Conservation (phyloP, 106 monocot genomes). For the Dactylorhiza incarnata region DNA sequence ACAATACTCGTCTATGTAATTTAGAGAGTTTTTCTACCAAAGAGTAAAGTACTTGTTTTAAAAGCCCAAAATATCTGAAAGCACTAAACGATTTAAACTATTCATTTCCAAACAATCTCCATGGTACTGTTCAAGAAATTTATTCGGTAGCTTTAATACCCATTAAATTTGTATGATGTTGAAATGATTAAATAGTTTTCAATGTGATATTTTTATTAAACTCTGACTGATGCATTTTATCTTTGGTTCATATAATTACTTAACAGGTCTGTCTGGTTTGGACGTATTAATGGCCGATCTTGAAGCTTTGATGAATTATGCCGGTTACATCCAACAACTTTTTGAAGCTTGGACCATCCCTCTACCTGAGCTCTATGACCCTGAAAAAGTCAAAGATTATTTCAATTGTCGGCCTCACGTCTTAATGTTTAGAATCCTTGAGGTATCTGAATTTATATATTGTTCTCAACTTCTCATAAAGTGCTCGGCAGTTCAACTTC, state of each 20-base stretch:
- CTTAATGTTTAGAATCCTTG: conserved; percentile 42
- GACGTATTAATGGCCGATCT: conserved; percentile 79
- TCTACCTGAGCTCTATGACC: conserved; percentile 69
- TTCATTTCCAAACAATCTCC: neutral
- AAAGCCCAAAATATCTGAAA: neutral
- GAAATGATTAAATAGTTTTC: neutral
- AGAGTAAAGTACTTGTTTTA: neutral
- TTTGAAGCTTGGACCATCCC: conserved; percentile 46
- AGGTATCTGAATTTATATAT: conserved; percentile 40
- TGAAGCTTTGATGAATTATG: conserved; percentile 62
- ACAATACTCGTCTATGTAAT: neutral
- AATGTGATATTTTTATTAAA: neutral
- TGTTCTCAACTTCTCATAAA: neutral
- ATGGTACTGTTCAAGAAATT: neutral
- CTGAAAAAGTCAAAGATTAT: conserved; percentile 45
- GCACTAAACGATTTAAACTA: neutral
- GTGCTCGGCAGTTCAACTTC: neutral
- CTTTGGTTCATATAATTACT: neutral
- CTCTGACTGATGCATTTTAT: neutral
- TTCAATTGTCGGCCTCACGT: conserved; percentile 80
- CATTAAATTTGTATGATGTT: neutral
- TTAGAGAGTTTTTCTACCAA: neutral
- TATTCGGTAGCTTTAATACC: neutral
- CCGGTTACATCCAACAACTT: conserved; percentile 24
- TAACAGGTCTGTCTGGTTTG: conserved; percentile 53